phyloP scores from a whole-genome alignment of 352 stramenopile species.

The Thalassiosira hispida region DNA sequence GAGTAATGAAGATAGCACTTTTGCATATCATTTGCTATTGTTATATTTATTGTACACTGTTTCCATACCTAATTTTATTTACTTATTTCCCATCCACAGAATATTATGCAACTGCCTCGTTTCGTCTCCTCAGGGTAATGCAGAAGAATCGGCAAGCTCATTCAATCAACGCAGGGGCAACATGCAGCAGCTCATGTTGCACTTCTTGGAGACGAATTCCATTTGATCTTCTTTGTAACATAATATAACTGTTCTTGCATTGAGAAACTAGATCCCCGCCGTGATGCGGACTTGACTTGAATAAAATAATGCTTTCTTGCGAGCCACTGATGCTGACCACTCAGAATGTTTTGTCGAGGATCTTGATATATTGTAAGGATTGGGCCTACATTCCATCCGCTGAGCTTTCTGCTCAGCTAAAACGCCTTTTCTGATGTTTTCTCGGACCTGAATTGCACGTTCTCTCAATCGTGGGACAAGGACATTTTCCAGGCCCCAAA shows the following conservation, averaged over 20 bases:
- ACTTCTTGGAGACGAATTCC: constrained; percentile 84
- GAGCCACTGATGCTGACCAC: constrained; percentile 8
- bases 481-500: constrained; percentile 21
- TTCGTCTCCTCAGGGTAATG: constrained; percentile 45
- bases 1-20: neutral
- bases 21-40: neutral
- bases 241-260: too few species aligned
- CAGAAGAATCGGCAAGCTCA: constrained; percentile 58
- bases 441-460: neutral
- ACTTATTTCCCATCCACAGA: constrained; percentile 25
- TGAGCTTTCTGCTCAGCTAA: neutral
- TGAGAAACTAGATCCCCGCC: neutral
- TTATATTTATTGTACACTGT: constrained; percentile 9
- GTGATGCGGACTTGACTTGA: constrained; percentile 1
- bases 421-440: neutral
- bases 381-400: neutral
- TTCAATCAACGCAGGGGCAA: constrained; percentile 60
- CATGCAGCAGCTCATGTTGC: constrained; percentile 83
- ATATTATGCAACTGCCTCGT: constrained; percentile 80
- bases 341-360: constrained; percentile 7
- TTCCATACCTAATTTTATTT: constrained; percentile 4
- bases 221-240: constrained; percentile 62
- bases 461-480: constrained; percentile 9
- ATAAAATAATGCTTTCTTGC: constrained; percentile 22
- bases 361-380: constrained; percentile 1